A percentile compares a stretch with the other conserved stretches of the same genome.
Evolutionary conservation across 2,329 filamentous ascomycete genomes (phyloP).

Genomic region (Phyllosticta capitalensis): DNA sequence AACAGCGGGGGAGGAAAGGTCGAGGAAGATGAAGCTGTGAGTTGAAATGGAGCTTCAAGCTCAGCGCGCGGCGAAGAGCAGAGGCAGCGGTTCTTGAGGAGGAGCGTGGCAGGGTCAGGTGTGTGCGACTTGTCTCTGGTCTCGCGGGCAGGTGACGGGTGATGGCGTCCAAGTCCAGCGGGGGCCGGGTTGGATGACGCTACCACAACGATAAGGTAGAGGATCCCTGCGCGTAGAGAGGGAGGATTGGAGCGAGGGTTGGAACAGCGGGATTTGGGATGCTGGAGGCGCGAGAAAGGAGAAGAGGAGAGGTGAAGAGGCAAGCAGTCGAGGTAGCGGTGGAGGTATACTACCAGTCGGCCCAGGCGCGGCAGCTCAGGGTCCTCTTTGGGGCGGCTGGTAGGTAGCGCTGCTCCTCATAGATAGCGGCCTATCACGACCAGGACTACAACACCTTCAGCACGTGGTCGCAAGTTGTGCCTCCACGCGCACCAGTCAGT

Average conservation of each 20-base stretch:
- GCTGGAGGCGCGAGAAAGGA: neutral
- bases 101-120: slow-evolving; percentile 9
- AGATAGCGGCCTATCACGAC: neutral
- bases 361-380: neutral
- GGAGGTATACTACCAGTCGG: neutral
- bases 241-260: neutral
- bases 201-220: slow-evolving; percentile 5
- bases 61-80: neutral
- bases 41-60: neutral
- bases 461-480: neutral
- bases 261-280: neutral
- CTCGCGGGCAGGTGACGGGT: slow-evolving; percentile 5
- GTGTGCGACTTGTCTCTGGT: neutral
- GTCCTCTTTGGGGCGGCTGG: neutral
- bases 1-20: neutral
- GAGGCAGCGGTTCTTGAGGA: slow-evolving; percentile 2
- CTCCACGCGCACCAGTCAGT: slow-evolving; percentile 2
- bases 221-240: neutral
- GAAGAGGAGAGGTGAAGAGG: neutral
- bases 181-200: slow-evolving; percentile 7
- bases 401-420: neutral
- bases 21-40: neutral
- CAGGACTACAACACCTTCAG: neutral
- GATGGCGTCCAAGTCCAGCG: neutral
- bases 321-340: neutral